Base-by-base conservation (phyloP, 2,329 filamentous ascomycete genomes). In the Scolecobasidium constrictum region DNA sequence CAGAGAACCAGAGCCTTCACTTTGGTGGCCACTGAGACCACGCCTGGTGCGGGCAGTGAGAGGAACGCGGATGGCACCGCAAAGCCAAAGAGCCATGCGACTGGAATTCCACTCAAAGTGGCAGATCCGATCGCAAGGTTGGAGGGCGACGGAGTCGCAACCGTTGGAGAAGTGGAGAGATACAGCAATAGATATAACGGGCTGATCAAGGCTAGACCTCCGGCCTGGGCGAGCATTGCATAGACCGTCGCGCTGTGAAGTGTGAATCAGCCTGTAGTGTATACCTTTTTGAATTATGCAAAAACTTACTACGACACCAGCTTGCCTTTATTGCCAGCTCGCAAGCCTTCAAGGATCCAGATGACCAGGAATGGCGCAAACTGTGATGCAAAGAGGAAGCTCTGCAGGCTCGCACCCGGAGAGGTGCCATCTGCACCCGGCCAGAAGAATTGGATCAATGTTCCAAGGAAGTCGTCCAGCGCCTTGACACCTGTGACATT, bases 371-470 rank as follows among this genome's bases (percentile, higher is more conserved):
- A 26, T 6, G 40, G 16, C 16, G 16, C 18, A 1, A 21, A 15
- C 17, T 42, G 40, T 4, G 20, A 28, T 3, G 26, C 40, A 26
- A 37, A 42, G 11, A 21, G 11, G n/a, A 36, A 2, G 7, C 40
- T 31, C 9, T 34, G 2, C 31, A 42, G 21, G 15, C 17, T 42
- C 34, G 36, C 22, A 21, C 18, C 40, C 7, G 33, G 18, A n/a
- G 26, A 7, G n/a, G 13, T 35, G 13, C 34, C 34, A 9, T 36
- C 13, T 4, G 15, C n/a, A 9, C 31, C n/a, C 12, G 40, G 40
- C 40, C 31, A 42, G n/a, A 42, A 42, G 34, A 42, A 37, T 17
- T 36, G 21, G 15, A 42, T 33, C 31, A 42, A n/a, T 1, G 31
- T 36, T 12, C 21, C 31, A 13, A 42, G 33, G n/a, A 42, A 17